A percentile compares a stretch with the other conserved stretches of the same genome.
These are phyloP conservation scores for Deinandra increscens DNA, from an alignment of 129 eudicot species.

Conservation along the genomic window DNA sequence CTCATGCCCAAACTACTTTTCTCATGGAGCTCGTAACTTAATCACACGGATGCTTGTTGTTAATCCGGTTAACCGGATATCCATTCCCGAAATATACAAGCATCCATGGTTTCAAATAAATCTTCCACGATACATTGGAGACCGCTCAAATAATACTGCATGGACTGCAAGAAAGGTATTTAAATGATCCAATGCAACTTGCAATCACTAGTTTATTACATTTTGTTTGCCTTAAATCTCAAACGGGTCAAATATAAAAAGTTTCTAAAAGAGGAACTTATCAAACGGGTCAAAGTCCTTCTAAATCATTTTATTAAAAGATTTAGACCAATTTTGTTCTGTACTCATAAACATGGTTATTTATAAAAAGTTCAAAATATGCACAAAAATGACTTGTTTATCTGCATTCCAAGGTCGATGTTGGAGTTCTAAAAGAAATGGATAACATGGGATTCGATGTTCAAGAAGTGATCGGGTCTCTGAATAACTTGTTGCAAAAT, in stretches of 20 bases:
- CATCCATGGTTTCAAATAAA: constrained; percentile 63
- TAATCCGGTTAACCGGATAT: constrained; percentile 55
- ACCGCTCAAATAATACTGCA: constrained; percentile 27
- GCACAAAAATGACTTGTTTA: constrained; percentile 12
- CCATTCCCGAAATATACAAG: constrained; percentile 63
- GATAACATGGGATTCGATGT: constrained; percentile 45
- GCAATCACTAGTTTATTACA: neutral
- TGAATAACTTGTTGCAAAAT: constrained; percentile 52
- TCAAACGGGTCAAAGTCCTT: neutral
- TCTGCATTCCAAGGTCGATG: constrained; percentile 39
- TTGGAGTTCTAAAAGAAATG: constrained; percentile 45
- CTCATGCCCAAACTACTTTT: constrained; percentile 47
- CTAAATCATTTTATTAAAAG: neutral
- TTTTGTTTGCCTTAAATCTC: neutral
- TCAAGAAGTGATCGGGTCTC: constrained; percentile 44
- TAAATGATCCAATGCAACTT: constrained; percentile 11
- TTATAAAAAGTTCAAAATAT: neutral
- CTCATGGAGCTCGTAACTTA: constrained; percentile 60
- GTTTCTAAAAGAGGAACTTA: neutral
- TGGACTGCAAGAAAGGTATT: constrained; percentile 43
- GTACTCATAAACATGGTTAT: neutral
- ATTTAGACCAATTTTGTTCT: neutral
- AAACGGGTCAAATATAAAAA: neutral
- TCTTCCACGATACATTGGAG: constrained; percentile 51
- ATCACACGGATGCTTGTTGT: constrained; percentile 58